Evolutionary conservation across 352 stramenopile species (phyloP), one percentile per base, ranked within the genome.

Genomic region (Phytophthora fragariae): DNA sequence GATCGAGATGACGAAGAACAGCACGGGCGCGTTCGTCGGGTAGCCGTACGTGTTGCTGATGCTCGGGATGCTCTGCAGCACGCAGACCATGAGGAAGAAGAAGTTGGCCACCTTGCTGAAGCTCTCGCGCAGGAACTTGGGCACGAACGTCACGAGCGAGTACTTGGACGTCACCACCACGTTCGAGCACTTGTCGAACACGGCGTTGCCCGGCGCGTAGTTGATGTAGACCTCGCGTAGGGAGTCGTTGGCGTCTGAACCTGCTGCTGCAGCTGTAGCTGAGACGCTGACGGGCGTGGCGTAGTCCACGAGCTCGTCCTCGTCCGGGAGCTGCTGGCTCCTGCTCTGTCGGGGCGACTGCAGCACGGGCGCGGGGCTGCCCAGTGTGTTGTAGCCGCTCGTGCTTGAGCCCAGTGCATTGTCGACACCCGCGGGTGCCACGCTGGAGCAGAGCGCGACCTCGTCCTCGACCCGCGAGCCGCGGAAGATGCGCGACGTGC

Each of bases 71-170:
- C 80, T 89, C 76, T 98, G 92, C 57, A 98, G 74, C 58, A 95
- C 88, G 58, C 87, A 96, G 60, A 98, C 90, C 76, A 97, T 83
- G 49, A 98, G 83, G 65, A 98, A 98, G 76, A 98, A 98, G 54
- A 97, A 91, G 68, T 98, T 98, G 70, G 94, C 94, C 35, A 98
- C 85, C 60, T 97, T 97, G 44, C 76, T 82, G 70, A 97, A 97
- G 70, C 83, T 91, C 72, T 98, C 90, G 60, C 84, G 92, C 1
- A 98, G 65, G 50, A 98, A 98, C 62, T 94, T 96, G 54, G 91
- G 87, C 35, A 97, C 49, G 65, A 98, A 98, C 55, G 85, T 97
- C 29, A 94, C 75, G 17, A 85, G 56, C 44, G 86, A 93, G 80
- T 97, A 98, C 82, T 97, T 98, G 73, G 91, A 96, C 71, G 93